Evolutionary conservation across 352 stramenopile genomes (phyloP).

Genomic region (Phytophthora multivora): DNA sequence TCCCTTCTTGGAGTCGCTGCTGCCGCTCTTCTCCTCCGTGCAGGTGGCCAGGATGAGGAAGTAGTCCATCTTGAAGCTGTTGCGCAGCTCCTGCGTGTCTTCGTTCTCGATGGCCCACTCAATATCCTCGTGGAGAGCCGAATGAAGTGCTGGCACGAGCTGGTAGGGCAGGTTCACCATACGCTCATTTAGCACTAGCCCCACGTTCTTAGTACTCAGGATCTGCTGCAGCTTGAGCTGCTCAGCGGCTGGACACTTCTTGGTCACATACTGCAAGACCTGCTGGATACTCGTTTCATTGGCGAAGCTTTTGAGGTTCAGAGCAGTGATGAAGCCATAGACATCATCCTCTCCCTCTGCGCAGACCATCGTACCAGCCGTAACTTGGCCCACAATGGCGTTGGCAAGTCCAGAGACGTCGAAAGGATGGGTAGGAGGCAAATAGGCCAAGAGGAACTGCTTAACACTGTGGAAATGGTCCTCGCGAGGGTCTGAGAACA

Average conservation of each 20-base stretch:
- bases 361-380: constrained; percentile 81
- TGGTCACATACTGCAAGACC: constrained; percentile 76
- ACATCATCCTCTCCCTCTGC: constrained; percentile 79
- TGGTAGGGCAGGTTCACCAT: constrained; percentile 91
- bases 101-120: constrained; percentile 86
- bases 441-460: constrained; percentile 78
- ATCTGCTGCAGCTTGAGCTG: constrained; percentile 64
- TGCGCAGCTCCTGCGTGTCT: constrained; percentile 58
- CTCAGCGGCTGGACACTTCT: constrained; percentile 65
- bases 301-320: constrained; percentile 64
- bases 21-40: constrained; percentile 56
- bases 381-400: constrained; percentile 75
- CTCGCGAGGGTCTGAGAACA: constrained; percentile 84
- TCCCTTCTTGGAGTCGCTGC: constrained; percentile 44
- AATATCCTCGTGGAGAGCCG: constrained; percentile 84
- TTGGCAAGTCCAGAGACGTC: constrained; percentile 83
- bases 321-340: constrained; percentile 87
- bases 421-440: constrained; percentile 79
- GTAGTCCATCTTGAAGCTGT: constrained; percentile 83
- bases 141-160: constrained; percentile 78
- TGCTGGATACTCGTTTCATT: constrained; percentile 69
- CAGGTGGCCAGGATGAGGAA: constrained; percentile 79
- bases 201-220: constrained; percentile 61
- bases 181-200: constrained; percentile 79
- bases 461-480: constrained; percentile 88